A percentile compares a stretch with the other conserved stretches of the same genome.
phyloP scores from a whole-genome alignment of 225 moss, liverwort and hornwort species.

The Bryoerythrophyllum caledonicum region DNA sequence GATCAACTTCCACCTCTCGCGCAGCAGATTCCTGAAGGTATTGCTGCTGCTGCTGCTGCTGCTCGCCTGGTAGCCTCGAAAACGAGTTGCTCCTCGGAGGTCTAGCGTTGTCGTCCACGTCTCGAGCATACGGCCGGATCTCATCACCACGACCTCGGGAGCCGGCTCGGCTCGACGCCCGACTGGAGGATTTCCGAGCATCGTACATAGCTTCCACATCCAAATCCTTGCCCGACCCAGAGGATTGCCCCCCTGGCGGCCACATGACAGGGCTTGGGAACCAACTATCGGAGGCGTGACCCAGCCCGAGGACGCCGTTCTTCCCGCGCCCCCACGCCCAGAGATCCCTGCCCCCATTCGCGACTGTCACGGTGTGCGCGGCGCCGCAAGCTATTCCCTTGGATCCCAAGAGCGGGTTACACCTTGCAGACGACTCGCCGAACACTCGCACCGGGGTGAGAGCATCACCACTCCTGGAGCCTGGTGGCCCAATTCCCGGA shows the following conservation, averaged over 20 bases:
- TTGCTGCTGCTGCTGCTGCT: slow-evolving; percentile 38
- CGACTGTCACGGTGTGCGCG: slow-evolving; percentile 54
- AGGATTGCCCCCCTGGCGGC: slow-evolving; percentile 27
- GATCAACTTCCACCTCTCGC: slow-evolving; percentile 32
- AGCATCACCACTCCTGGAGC: slow-evolving; percentile 58
- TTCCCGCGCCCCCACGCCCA: slow-evolving; percentile 71
- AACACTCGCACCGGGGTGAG: slow-evolving; percentile 57
- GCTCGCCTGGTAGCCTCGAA: slow-evolving; percentile 36
- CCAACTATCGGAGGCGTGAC: slow-evolving; percentile 60
- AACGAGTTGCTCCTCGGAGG: slow-evolving; percentile 42
- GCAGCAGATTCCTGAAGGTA: slow-evolving; percentile 3
- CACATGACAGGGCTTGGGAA: slow-evolving; percentile 59
- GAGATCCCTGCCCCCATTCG: slow-evolving; percentile 43
- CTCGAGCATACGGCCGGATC: slow-evolving; percentile 36
- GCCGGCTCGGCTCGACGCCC: slow-evolving; percentile 41
- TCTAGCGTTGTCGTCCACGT: slow-evolving; percentile 25
- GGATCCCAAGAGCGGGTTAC: slow-evolving; percentile 35
- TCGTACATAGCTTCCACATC: slow-evolving; percentile 26
- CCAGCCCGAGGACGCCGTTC: slow-evolving; percentile 56
- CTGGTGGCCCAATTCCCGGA: slow-evolving; percentile 65
- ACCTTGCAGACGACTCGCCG: slow-evolving; percentile 52
- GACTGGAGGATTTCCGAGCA: slow-evolving; percentile 45
- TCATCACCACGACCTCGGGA: slow-evolving; percentile 51
- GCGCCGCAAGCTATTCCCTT: slow-evolving; percentile 65
- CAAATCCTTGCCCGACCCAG: slow-evolving; percentile 13